These are phyloP conservation scores for Cymbopogon citratus DNA, from an alignment of 176 grass and related monocot genomes.

Conservation along the genomic window DNA sequence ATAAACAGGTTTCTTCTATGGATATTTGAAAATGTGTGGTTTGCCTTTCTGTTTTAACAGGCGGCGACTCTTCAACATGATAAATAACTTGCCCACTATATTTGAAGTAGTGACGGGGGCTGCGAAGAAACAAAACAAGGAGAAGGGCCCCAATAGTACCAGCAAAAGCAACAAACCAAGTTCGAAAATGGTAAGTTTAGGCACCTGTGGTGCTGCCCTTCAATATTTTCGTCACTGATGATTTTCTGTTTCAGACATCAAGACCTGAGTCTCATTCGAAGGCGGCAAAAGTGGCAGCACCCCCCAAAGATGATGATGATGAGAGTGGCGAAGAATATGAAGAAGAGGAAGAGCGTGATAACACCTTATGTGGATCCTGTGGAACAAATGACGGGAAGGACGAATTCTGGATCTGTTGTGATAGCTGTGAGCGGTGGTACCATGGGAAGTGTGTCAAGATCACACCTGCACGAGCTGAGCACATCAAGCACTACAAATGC, in stretches of 20 bases:
- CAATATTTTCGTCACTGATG: not conserved
- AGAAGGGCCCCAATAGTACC: conserved; percentile 72
- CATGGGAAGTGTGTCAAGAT: conserved; percentile 94
- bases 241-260: conserved; percentile 27
- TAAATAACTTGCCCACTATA: conserved; percentile 89
- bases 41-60: conserved; percentile 29
- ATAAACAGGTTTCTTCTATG: not conserved
- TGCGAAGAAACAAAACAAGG: conserved; percentile 79
- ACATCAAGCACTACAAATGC: conserved; percentile 98
- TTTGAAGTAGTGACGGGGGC: conserved; percentile 91
- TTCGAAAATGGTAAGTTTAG: conserved; percentile 62
- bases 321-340: conserved; percentile 65
- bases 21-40: not conserved
- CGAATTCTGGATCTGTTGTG: conserved; percentile 96
- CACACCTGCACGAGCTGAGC: conserved; percentile 79
- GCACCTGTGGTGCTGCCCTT: not conserved
- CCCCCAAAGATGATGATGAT: conserved; percentile 66
- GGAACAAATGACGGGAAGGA: conserved; percentile 72
- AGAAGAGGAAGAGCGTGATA: conserved; percentile 79
- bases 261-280: conserved; percentile 55
- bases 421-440: conserved; percentile 84
- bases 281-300: conserved; percentile 32
- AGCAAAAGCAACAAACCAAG: conserved; percentile 65
- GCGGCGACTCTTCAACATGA: conserved; percentile 90
- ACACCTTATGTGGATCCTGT: conserved; percentile 77